A percentile compares a stretch with the other conserved stretches of the same genome.
Conservation (phyloP, 2,329 filamentous ascomycete genomes). For the Pseudocercospora pini-densiflorae region DNA sequence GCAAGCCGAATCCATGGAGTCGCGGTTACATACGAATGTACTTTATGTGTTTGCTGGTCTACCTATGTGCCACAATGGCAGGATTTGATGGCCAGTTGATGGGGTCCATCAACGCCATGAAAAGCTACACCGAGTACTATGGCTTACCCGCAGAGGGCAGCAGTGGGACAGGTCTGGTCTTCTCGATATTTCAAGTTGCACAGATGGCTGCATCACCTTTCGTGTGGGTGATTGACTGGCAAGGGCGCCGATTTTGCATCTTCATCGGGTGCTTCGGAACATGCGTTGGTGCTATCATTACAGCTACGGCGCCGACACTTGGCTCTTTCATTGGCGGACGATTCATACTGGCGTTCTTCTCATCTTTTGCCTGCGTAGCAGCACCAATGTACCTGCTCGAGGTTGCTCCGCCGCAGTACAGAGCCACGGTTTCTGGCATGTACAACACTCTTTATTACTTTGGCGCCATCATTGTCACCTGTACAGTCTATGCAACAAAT, state of each 20-base stretch:
- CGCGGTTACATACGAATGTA: conserved; percentile 35
- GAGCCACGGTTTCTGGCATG: conserved; percentile 37
- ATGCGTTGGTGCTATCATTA: conserved; percentile 33
- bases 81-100: conserved; percentile 51
- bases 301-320: conserved; percentile 31
- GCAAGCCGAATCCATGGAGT: conserved; percentile 25
- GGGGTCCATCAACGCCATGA: conserved; percentile 52
- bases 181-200: conserved; percentile 51
- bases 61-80: conserved; percentile 23
- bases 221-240: conserved; percentile 51
- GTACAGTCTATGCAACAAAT: background rate
- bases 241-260: conserved; percentile 50
- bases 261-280: conserved; percentile 44
- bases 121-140: conserved; percentile 50
- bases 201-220: conserved; percentile 52
- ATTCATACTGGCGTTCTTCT: conserved; percentile 35
- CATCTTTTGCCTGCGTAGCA: conserved; percentile 4
- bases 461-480: conserved; percentile 24
- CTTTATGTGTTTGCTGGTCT: conserved; percentile 41
- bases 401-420: conserved; percentile 36
- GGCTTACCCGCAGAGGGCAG: conserved; percentile 42
- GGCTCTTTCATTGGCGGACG: conserved; percentile 36
- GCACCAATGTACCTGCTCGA: conserved; percentile 32
- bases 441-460: conserved; percentile 42
- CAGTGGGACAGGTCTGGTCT: conserved; percentile 50